phyloP scores from a whole-genome alignment of 116 monocot species.

The Cymodocea nodosa region DNA sequence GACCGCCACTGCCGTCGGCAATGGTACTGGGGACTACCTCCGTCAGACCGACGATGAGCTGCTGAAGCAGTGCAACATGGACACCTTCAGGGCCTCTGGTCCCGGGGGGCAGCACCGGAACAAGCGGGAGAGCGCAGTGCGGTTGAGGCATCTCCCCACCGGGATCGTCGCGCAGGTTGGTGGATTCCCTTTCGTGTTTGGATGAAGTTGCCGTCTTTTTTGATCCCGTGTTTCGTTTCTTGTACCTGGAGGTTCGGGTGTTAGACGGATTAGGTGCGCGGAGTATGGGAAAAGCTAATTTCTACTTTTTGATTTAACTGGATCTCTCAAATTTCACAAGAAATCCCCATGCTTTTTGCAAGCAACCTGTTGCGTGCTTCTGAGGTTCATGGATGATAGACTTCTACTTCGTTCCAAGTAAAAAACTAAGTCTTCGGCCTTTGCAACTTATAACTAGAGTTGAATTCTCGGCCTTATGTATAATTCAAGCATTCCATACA shows the following conservation, averaged over 20 bases:
- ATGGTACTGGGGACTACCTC: constrained; percentile 28
- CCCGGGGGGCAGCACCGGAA: constrained; percentile 98
- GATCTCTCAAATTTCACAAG: too few species aligned
- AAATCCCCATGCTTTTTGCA: too few species aligned
- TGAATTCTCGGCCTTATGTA: too few species aligned
- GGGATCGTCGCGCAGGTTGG: constrained; percentile 75
- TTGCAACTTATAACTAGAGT: too few species aligned
- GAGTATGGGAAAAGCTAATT: too few species aligned
- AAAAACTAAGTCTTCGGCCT: too few species aligned
- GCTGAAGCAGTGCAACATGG: constrained; percentile 84
- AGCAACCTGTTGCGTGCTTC: too few species aligned
- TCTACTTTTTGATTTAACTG: too few species aligned
- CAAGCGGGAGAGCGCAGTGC: constrained; percentile 92
- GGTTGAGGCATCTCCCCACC: constrained; percentile 74
- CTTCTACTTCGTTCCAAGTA: too few species aligned
- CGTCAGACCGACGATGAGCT: constrained; percentile 57
- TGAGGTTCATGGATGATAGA: too few species aligned
- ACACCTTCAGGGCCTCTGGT: constrained; percentile 81
- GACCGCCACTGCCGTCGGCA: constrained; percentile 3
- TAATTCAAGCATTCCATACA: too few species aligned
- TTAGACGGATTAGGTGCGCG: too few species aligned
- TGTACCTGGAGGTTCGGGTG: background rate
- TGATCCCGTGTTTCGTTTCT: background rate
- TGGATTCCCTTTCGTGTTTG: background rate
- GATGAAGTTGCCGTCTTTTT: background rate